Base-by-base conservation (phyloP, 345 rosid genomes). In the Raphanus sativus region DNA sequence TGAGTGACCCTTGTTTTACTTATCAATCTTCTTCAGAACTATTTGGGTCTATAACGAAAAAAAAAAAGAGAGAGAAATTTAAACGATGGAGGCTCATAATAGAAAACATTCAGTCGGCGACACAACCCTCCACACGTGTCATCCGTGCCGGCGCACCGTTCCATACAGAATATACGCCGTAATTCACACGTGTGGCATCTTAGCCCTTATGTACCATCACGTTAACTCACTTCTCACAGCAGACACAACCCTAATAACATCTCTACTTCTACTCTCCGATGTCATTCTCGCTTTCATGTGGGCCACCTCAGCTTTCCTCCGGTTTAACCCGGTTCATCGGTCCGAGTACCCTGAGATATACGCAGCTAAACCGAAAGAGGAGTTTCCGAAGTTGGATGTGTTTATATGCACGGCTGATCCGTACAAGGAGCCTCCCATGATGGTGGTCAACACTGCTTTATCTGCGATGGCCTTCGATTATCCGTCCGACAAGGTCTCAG, bases 321-420 rank as follows among this genome's bases (percentile, higher is more conserved):
- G 89, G 33, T 66, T 85, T 54, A 65, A 62, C 48, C 92, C 88
- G 2, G 60, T 84, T 60, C 70, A 54, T 16, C 84, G 92, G 2
- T 29, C 67, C 13, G 88, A 91, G 33, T 78, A 71, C 79, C 92
- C 87, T 0, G 91, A 86, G 61, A 81, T 77, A 67, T 85, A 85
- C 0, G 38, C 77, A 33, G 70, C 78, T 45, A 56, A 73, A n/a
- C 69, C 77, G 4, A 84, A 85, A 30, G 32, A 5, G 87, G 68
- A 85, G 0, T 84, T 78, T 15, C 97, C 96, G 0, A 84, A 68
- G 9, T 5, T 93, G 36, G 98, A 93, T 34, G 84, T 93, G 77
- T 89, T 91, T 65, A 74, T 93, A 52, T 93, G 97, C 89, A 91
- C 98, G 9, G 96, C 98, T 30, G 97, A 91, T 80, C 98, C 98